phyloP scores from a whole-genome alignment of 2,329 filamentous ascomycete genomes.

The Madurella fahalii region DNA sequence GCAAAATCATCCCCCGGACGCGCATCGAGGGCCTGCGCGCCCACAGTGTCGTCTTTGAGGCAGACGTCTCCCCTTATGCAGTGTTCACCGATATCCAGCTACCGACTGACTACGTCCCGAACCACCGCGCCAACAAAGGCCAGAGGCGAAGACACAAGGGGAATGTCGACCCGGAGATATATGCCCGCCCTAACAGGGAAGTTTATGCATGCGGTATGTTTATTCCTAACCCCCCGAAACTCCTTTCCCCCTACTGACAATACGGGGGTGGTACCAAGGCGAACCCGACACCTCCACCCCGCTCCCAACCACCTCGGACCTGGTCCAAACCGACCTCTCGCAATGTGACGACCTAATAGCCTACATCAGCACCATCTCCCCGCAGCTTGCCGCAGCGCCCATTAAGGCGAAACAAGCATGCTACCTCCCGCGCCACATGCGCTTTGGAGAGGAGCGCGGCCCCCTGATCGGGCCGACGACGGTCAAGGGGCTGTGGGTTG shows the following conservation, averaged over 20 bases:
- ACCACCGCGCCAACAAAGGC: constrained; percentile 43
- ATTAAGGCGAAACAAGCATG: constrained; percentile 80
- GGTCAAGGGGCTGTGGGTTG: constrained; percentile 71
- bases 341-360: constrained; percentile 83
- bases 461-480: constrained; percentile 76
- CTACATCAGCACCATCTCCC: constrained; percentile 64
- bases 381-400: constrained; percentile 63
- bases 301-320: constrained; percentile 69
- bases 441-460: constrained; percentile 55
- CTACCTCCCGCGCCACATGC: constrained; percentile 77
- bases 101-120: constrained; percentile 58
- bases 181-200: constrained; percentile 81
- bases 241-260: not conserved
- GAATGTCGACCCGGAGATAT: constrained; percentile 83
- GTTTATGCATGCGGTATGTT: constrained; percentile 81
- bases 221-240: no score
- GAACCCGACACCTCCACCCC: constrained; percentile 75
- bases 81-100: constrained; percentile 84
- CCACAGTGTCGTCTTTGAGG: constrained; percentile 62
- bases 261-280: constrained; percentile 38
- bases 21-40: constrained; percentile 57
- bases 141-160: constrained; percentile 54
- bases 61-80: constrained; percentile 66
- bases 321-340: constrained; percentile 68
- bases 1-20: constrained; percentile 51